Percentiles rank a stretch among this genome's conserved stretches.
Conservation (phyloP, 371 early-diverging fungal species). For the Rhizopus delemar region DNA sequence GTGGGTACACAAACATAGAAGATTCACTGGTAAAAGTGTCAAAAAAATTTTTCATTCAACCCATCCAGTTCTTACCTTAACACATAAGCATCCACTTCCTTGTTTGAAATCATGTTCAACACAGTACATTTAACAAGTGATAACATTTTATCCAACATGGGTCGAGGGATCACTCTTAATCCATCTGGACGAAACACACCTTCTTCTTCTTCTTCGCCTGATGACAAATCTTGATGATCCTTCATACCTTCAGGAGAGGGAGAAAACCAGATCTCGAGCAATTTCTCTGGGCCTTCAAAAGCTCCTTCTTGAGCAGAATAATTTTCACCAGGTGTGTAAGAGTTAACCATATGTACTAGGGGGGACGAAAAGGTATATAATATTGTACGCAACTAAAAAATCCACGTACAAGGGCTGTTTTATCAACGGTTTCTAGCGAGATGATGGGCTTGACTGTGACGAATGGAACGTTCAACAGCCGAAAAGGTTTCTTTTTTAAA, state of each 20-base stretch:
- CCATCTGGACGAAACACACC: constrained; percentile 41
- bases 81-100: constrained; percentile 84
- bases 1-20: constrained; percentile 94
- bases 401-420: constrained; percentile 6
- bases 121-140: constrained; percentile 91
- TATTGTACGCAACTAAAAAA: constrained; percentile 27
- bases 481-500: too few species aligned
- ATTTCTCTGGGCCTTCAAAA: constrained; percentile 95
- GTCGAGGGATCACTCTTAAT: constrained; percentile 72
- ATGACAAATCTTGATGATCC: constrained; percentile 29
- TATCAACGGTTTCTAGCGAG: constrained; percentile 29
- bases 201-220: constrained; percentile 3
- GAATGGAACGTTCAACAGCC: constrained; percentile 3
- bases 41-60: constrained; percentile 16
- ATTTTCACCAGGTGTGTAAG: constrained; percentile 35
- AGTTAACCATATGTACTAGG: constrained; percentile 19
- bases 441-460: constrained; percentile 29
- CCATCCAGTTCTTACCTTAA: constrained; percentile 59
- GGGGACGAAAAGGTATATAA: constrained; percentile 26
- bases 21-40: constrained; percentile 67
- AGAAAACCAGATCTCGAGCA: constrained; percentile 94
- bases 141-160: constrained; percentile 89
- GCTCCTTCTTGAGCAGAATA: constrained; percentile 52
- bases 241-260: constrained; percentile 43
- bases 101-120: constrained; percentile 77